Base-by-base conservation (phyloP, 2,329 filamentous ascomycete genomes). In the Cladophialophora yegresii region DNA sequence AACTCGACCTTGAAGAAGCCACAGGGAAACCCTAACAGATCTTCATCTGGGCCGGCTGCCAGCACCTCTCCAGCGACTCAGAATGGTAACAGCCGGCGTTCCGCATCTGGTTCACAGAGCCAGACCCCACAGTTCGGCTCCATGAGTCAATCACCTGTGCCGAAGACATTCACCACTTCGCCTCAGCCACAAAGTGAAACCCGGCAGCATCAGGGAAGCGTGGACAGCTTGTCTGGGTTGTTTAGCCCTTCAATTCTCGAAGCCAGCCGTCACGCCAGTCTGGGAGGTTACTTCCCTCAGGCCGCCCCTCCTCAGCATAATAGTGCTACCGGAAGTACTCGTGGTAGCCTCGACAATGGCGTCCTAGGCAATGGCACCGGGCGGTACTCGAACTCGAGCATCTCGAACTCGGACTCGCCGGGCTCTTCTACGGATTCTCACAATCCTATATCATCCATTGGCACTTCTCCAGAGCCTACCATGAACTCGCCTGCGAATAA, bases 211-310 rank as follows among this genome's bases (percentile, higher is more conserved):
- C 58, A 58, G 13, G 58, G 60, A 22, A 71, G 67, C 54, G 57
- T 71, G 30, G 68, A 73, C 50, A 86, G 84, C 67, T 81, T 86
- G 58, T 82, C 82, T 10, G 82, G 81, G 50, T 76, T 88, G 7
- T 89, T 89, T 74, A 87, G 83, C 58, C 85, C 87, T 3, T 80
- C 80, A 7, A 75, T 83, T 23, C 74, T 84, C 22, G 78, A 81
- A 66, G 79, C 75, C 53, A 80, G 79, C 65, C 78, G 76, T 36
- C 77, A 77, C 68, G 77, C 73, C 50, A 75, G 77, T 57, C 71
- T 74, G 50, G 73, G 73, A 67, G 77, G 78, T 45, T 79, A 77
- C 60, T 76, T 78, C 59, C 69, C 75, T 65, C 84, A 76, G 68
- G 78, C 77, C 45, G 57, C 57, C n/a, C 10, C 36, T 13, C 45